Percentiles rank a stretch among this genome's conserved stretches.
These are phyloP conservation scores for Wolfiporia cocos DNA, from an alignment of 1,284 basidiomycete genomes.

Conservation along the genomic window DNA sequence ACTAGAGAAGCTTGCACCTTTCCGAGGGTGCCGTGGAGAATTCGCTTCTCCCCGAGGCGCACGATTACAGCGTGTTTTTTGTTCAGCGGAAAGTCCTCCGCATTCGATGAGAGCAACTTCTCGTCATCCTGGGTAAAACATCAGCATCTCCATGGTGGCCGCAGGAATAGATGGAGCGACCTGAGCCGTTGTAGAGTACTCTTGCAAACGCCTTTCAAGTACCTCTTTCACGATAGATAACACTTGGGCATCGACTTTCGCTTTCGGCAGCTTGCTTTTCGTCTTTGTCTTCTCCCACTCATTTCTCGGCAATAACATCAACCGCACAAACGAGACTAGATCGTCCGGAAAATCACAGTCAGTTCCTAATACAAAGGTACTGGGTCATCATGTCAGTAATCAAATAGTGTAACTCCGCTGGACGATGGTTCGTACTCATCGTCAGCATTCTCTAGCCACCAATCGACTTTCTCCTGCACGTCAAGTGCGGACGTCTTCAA, in stretches of 20 bases:
- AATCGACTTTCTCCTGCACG: slow-evolving; percentile 67
- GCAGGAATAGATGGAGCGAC: slow-evolving; percentile 30
- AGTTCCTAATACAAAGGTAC: slow-evolving; percentile 57
- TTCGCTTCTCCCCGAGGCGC: slow-evolving; percentile 75
- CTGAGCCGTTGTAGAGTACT: slow-evolving; percentile 56
- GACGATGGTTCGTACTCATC: slow-evolving; percentile 63
- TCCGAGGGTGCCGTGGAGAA: slow-evolving; percentile 41
- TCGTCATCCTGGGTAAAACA: slow-evolving; percentile 45
- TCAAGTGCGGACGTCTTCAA: slow-evolving; percentile 21
- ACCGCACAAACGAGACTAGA: slow-evolving; percentile 65
- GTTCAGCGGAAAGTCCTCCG: slow-evolving; percentile 32
- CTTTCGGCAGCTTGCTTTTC: slow-evolving; percentile 79
- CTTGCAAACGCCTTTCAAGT: slow-evolving; percentile 41
- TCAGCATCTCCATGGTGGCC: too few species aligned
- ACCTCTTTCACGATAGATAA: slow-evolving; percentile 41
- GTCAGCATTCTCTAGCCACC: slow-evolving; percentile 86
- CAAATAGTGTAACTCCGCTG: slow-evolving; percentile 3
- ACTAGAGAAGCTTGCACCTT: slow-evolving; percentile 18
- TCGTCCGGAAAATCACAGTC: slow-evolving; percentile 54
- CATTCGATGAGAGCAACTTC: slow-evolving; percentile 29
- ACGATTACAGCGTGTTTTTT: slow-evolving; percentile 66
- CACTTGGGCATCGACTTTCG: slow-evolving; percentile 50
- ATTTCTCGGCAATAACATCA: slow-evolving; percentile 52
- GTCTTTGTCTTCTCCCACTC: slow-evolving; percentile 62
- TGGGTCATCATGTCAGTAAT: slow-evolving; percentile 18